Base-by-base conservation (phyloP, 208 protist genomes). In the Phytomonas serpens region DNA sequence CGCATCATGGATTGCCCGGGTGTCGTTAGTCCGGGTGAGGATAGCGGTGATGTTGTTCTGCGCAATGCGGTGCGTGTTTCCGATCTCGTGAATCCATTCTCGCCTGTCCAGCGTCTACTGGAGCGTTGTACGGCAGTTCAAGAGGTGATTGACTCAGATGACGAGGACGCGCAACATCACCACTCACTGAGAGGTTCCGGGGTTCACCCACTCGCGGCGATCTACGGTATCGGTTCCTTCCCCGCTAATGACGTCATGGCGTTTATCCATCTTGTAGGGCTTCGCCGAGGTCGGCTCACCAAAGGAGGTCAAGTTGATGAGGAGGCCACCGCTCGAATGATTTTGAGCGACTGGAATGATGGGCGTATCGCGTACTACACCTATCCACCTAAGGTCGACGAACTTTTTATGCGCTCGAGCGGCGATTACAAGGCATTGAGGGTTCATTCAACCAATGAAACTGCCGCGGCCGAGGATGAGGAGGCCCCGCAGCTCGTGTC, bases 1-100 rank as follows among this genome's bases (percentile, higher is more conserved):
- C 97, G 96, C 66, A 85, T 99, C 30, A 80, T 99, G 68, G 98
- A 99, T 79, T 98, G 89, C 75, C 98, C 98, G 29, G 98, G 98
- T 80, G 97, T 99, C 11, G 94, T 99, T 11, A 93, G 89, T 19
- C 85, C 92, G 27, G 92, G 83, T 30, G 85, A 91, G 52, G 88
- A 89, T 72, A 88, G 77, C 40, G 85, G 87, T n/a, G 97, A 99
- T 73, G 84, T 98, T 3, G 86, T 99, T 57, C 80, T 99, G 61
- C 83, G 97, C 30, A 98, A 98, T 69, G 96, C 96, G 10, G 91
- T 98, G 32, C 96, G 97, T 51, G 83, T 99, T 13, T 94, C 97
- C 68, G 87, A 98, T 42, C 73, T 99, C 14, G 81, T 75, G 3
- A 98, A 99, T 73, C 90, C 97, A 32, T 91, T 98, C 33, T 47